Base-by-base conservation (phyloP, 305 asterid species). In the Plantago lanceolata region DNA sequence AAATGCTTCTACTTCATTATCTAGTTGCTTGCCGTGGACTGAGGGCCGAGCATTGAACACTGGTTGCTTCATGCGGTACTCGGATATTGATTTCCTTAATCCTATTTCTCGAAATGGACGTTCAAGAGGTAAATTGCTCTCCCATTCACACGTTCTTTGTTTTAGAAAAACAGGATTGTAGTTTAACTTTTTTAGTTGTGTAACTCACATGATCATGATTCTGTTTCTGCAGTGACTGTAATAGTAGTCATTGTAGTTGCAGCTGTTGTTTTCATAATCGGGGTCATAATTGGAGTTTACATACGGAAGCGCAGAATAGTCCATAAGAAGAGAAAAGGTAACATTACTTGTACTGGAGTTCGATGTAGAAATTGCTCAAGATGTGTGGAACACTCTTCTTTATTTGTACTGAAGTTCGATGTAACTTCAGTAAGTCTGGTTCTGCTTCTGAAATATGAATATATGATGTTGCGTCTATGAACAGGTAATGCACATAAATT, bases 401-500 rank as follows among this genome's bases (percentile, higher is more conserved):
- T 35, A 33, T 35, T 35, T 35, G 43, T 7, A 6, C 12, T 35
- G 43, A 12, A 6, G 43, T 35, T 6, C 43, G 8, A 7, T 35
- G 43, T 35, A n/a, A 40, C 16, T 40, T 12, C 12, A 40, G 12
- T 16, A 40, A 40, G 14, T 40, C 12, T 16, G 47, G 2, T 40
- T 40, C 47, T 4, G 4, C 3, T 40, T 12, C 12, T 12, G 2
- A 13, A 40, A 11, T 13, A 33, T n/a, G n/a, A n/a, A n/a, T n/a
- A n/a, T n/a, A n/a, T 40, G 47, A 2, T 20, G 31, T 16, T 29
- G 20, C 59, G 37, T 12, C 29, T 64, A 70, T 76, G 79, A 68
- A 69, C 82, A 71, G 76, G 83, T 57, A 75, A 82, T 56, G 82
- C 72, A 12, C 71, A 66, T 21, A 84, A 82, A 68, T 55, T 80